phyloP scores from a whole-genome alignment of 2,329 filamentous ascomycete species.

The Fusarium brachygibbosum region DNA sequence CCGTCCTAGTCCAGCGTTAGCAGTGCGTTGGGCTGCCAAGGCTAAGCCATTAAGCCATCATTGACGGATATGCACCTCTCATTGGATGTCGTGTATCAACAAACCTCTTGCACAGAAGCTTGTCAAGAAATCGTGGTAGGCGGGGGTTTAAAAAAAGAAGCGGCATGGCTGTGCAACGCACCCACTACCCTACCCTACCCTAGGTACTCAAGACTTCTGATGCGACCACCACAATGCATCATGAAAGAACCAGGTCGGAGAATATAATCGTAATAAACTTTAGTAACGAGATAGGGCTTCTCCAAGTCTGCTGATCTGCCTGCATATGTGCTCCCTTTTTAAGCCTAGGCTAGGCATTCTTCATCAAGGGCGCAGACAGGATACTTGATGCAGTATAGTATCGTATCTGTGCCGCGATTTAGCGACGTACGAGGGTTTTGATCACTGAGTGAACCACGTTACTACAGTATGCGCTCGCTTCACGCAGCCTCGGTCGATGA shows the following conservation, averaged over 20 bases:
- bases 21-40: constrained; percentile 1
- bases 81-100: constrained; percentile 42
- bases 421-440: not conserved
- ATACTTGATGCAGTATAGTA: not conserved
- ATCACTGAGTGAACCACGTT: not conserved
- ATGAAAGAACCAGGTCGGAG: constrained; percentile 4
- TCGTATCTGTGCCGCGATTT: constrained; percentile 1
- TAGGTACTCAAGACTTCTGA: constrained; percentile 2
- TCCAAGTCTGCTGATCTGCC: constrained; percentile 5
- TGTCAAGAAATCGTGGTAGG: constrained; percentile 25
- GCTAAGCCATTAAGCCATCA: constrained; percentile 37
- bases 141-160: constrained; percentile 50
- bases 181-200: not conserved
- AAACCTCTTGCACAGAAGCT: constrained; percentile 22
- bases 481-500: constrained; percentile 8
- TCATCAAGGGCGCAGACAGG: not conserved
- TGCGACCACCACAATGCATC: constrained; percentile 3
- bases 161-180: constrained; percentile 49
- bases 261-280: constrained; percentile 12
- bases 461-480: no score
- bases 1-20: constrained; percentile 31
- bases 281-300: constrained; percentile 4
- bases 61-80: constrained; percentile 29
- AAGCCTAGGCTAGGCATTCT: constrained; percentile 30
- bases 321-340: constrained; percentile 11